Evolutionary conservation across 352 stramenopile species (phyloP).

Genomic region (Pythium graminicola): DNA sequence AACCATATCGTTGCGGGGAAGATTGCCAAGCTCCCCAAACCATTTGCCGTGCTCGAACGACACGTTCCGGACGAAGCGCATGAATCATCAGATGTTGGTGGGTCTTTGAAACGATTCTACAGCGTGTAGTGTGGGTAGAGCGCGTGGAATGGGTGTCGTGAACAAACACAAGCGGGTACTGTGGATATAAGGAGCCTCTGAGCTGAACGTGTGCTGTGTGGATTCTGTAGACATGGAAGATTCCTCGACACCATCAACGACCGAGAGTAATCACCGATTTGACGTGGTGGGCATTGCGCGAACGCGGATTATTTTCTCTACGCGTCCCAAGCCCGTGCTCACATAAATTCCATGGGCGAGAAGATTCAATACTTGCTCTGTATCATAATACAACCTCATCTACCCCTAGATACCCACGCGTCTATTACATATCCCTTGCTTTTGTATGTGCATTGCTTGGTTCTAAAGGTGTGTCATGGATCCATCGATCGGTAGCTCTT

Average conservation of each 20-base stretch:
- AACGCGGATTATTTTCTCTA: slow-evolving; percentile 66
- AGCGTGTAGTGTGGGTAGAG: background rate
- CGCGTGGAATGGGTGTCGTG: background rate
- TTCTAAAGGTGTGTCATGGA: background rate
- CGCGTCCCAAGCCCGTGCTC: slow-evolving; percentile 72
- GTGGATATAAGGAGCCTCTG: background rate
- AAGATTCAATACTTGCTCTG: too few species aligned
- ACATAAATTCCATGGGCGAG: slow-evolving; percentile 5
- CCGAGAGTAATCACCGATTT: slow-evolving; percentile 25
- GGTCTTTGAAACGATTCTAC: background rate
- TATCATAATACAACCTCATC: too few species aligned
- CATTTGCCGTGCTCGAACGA: slow-evolving; percentile 75
- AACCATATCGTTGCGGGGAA: slow-evolving; percentile 79
- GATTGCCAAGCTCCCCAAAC: slow-evolving; percentile 55
- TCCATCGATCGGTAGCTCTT: background rate
- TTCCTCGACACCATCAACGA: background rate
- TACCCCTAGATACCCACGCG: background rate
- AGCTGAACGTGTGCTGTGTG: background rate
- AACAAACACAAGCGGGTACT: background rate
- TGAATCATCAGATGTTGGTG: slow-evolving; percentile 3
- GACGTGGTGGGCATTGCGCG: slow-evolving; percentile 78
- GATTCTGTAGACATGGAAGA: slow-evolving; percentile 10
- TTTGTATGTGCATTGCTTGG: background rate
- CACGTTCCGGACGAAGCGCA: background rate
- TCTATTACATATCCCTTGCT: background rate